phyloP scores from a whole-genome alignment of 176 grass and related monocot genomes.

The Cenchrus purpureus region DNA sequence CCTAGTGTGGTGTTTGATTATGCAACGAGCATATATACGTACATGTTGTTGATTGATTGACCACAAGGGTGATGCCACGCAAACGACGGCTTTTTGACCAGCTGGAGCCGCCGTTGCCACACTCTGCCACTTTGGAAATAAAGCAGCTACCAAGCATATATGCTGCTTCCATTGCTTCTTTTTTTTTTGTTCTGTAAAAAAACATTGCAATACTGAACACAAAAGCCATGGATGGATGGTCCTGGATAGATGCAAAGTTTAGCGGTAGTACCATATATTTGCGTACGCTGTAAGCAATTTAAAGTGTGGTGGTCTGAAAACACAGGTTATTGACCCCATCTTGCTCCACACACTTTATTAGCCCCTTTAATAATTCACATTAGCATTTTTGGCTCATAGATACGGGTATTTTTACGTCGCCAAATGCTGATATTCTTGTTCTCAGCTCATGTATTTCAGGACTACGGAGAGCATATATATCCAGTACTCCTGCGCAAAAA shows the following conservation, averaged over 20 bases:
- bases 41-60: neutral
- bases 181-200: neutral
- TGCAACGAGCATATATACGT: neutral
- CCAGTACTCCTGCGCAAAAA: too few species aligned
- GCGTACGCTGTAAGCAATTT: slow-evolving; percentile 30
- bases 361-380: too few species aligned
- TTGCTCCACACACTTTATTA: neutral
- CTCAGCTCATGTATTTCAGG: too few species aligned
- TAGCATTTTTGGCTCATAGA: too few species aligned
- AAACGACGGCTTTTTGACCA: slow-evolving; percentile 19
- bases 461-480: too few species aligned
- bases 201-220: neutral
- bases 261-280: neutral
- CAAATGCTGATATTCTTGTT: too few species aligned
- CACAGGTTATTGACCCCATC: neutral
- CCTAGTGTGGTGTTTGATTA: neutral
- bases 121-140: neutral
- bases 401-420: too few species aligned
- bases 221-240: slow-evolving; percentile 7
- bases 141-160: slow-evolving; percentile 4
- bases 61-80: slow-evolving; percentile 1
- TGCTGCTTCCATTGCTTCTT: neutral
- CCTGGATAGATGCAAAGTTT: slow-evolving; percentile 21
- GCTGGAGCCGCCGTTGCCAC: neutral
- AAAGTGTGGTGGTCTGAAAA: neutral